Conservation (phyloP, 768 basidiomycete species). For the Termitomyces heimii region DNA sequence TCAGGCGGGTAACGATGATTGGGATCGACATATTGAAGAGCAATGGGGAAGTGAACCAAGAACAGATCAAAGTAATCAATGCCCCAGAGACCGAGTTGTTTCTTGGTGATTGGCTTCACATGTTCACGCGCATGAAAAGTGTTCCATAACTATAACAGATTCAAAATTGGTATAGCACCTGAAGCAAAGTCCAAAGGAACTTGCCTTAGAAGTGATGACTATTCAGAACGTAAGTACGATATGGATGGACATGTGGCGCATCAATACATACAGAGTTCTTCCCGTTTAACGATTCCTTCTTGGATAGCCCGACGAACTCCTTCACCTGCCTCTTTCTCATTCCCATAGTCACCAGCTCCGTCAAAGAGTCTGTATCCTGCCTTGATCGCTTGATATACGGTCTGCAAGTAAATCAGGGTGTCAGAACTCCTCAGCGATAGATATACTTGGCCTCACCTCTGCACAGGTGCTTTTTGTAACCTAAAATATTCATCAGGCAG, state of each 20-base stretch:
- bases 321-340: conserved; percentile 81
- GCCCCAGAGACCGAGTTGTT: conserved; percentile 77
- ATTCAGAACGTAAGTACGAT: neutral
- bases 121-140: conserved; percentile 80
- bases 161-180: neutral
- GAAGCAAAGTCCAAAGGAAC: conserved; percentile 1
- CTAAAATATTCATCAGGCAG: conserved; percentile 42
- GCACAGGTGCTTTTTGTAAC: conserved; percentile 56
- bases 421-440: neutral
- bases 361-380: conserved; percentile 84
- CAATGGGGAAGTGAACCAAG: conserved; percentile 82
- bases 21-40: conserved; percentile 78
- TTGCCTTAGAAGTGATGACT: conserved; percentile 83
- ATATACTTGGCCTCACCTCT: conserved; percentile 34
- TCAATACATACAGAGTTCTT: conserved; percentile 61
- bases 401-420: conserved; percentile 29
- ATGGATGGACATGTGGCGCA: neutral
- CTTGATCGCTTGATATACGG: conserved; percentile 83
- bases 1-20: conserved; percentile 72
- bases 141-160: conserved; percentile 65
- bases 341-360: conserved; percentile 83
- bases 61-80: conserved; percentile 81
- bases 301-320: conserved; percentile 73
- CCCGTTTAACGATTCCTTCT: conserved; percentile 81
- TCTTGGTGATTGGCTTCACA: conserved; percentile 48